A percentile compares a stretch with the other conserved stretches of the same genome.
These are phyloP conservation scores for Backusella macrospora DNA, from an alignment of 192 early-diverging fungal species.

Conservation along the genomic window DNA sequence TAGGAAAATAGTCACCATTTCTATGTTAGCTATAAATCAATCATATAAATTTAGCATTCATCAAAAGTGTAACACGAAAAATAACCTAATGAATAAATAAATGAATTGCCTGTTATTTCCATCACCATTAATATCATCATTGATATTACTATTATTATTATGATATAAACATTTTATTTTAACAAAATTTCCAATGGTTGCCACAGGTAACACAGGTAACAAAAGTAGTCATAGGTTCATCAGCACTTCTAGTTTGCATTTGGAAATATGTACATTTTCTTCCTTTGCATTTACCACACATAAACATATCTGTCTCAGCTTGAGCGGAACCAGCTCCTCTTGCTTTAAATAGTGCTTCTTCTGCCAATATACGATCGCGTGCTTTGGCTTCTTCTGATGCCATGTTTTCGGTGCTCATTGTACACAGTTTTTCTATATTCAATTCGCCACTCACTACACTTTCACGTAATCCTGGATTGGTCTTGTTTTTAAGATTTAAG, in stretches of 20 bases:
- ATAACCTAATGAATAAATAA: no score
- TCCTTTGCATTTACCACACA: slow-evolving; percentile 89
- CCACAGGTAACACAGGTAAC: slow-evolving; percentile 88
- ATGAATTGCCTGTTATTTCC: no score
- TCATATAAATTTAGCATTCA: no score
- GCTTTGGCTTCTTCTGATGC: slow-evolving; percentile 83
- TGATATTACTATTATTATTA: no score
- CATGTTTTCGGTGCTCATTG: slow-evolving; percentile 87
- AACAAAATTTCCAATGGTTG: slow-evolving; percentile 78
- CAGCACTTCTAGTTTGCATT: slow-evolving; percentile 84
- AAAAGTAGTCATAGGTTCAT: slow-evolving; percentile 99
- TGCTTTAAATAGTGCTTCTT: slow-evolving; percentile 77
- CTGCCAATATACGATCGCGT: slow-evolving; percentile 67
- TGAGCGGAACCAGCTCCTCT: slow-evolving; percentile 70
- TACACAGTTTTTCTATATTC: slow-evolving; percentile 66
- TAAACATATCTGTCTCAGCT: slow-evolving; percentile 92
- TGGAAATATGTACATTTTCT: slow-evolving; percentile 92
- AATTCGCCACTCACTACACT: slow-evolving; percentile 71
- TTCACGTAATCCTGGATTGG: slow-evolving; percentile 75
- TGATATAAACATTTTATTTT: background rate
- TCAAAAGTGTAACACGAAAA: no score
- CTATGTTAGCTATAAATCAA: no score
- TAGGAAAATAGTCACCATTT: no score
- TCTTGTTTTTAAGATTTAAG: slow-evolving; percentile 76
- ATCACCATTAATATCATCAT: no score